phyloP scores from a whole-genome alignment of 257 asterid genomes.

The Mitragyna speciosa region DNA sequence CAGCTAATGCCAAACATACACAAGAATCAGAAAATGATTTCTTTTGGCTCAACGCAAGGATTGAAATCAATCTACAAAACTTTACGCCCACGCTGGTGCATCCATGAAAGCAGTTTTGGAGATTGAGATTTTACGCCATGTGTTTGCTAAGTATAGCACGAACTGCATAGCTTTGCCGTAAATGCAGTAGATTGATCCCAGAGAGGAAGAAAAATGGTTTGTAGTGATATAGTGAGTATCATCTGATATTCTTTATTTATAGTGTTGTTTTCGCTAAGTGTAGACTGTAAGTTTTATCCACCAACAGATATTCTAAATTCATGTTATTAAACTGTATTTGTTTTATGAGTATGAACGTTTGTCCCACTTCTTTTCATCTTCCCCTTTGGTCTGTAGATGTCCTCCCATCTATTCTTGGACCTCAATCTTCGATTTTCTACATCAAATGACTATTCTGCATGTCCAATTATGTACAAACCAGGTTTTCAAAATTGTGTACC shows the following conservation, averaged over 20 bases:
- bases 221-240: neutral
- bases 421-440: neutral
- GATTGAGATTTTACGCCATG: constrained; percentile 2
- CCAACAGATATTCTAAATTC: constrained; percentile 4
- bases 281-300: constrained; percentile 10
- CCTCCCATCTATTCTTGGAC: neutral
- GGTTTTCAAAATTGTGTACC: neutral
- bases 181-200: neutral
- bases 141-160: neutral
- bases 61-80: neutral
- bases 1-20: constrained; percentile 42
- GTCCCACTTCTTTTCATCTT: neutral
- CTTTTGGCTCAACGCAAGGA: neutral
- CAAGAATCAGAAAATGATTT: neutral
- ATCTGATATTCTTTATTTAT: neutral
- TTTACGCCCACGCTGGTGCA: neutral
- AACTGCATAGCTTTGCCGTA: neutral
- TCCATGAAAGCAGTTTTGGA: constrained; percentile 7
- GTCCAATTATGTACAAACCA: neutral
- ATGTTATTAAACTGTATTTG: neutral
- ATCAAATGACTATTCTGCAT: neutral
- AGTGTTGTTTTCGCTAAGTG: neutral
- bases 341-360: neutral
- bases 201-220: constrained; percentile 10
- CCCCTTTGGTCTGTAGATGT: neutral